phyloP scores from a whole-genome alignment of 2,329 filamentous ascomycete species.

The Cercospora sp. region DNA sequence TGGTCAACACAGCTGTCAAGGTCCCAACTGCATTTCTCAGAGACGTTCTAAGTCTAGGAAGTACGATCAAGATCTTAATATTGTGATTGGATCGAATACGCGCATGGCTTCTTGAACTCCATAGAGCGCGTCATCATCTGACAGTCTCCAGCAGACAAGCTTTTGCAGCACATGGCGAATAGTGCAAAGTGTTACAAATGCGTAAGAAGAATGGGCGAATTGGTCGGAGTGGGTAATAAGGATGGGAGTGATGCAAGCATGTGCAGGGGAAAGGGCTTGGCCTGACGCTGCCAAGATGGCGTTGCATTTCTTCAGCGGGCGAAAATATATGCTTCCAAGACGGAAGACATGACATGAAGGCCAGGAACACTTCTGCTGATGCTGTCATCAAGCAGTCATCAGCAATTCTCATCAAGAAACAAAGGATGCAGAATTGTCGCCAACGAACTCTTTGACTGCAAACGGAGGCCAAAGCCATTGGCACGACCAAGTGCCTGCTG shows the following conservation, averaged over 20 bases:
- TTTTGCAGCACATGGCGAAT: background rate
- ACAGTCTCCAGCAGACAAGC: background rate
- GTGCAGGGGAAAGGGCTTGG: background rate
- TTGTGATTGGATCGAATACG: constrained; percentile 3
- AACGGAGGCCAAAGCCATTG: background rate
- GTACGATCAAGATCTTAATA: background rate
- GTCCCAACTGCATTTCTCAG: background rate
- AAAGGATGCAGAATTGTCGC: background rate
- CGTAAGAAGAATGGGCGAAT: constrained; percentile 3
- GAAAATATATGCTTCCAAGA: background rate
- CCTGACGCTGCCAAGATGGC: background rate
- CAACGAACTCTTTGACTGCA: background rate
- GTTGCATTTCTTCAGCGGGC: background rate
- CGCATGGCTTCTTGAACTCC: background rate
- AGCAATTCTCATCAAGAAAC: background rate
- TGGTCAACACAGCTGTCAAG: background rate
- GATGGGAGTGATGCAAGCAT: background rate
- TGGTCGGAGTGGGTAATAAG: background rate
- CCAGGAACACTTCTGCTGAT: background rate
- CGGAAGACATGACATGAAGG: background rate
- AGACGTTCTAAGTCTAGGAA: background rate
- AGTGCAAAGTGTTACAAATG: background rate
- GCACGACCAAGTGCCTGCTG: background rate
- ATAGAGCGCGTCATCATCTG: background rate
- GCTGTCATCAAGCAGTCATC: background rate